Evolutionary conservation across 495 filamentous ascomycete genomes (phyloP), one percentile per base, ranked within the genome.

Genomic region (Oidiodendron maius): DNA sequence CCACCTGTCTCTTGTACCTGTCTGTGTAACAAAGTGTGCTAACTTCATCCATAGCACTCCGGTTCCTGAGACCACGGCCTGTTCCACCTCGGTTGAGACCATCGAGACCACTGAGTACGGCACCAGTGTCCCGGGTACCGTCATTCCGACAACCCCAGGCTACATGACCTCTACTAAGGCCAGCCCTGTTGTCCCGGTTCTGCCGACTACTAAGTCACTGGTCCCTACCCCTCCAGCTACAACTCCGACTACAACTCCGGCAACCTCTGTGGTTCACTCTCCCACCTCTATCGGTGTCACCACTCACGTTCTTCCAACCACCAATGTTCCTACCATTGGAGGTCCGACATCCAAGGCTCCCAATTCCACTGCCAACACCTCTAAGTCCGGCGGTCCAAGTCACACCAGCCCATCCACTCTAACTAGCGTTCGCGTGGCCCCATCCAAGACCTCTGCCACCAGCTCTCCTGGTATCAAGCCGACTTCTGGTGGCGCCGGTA

Each of bases 231-330:
- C 23, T 25, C 4, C 40, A 12, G 26, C 40, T 25, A 20, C 53
- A 26, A 50, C 49, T 46, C 47, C 38, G 21, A 41, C 34, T 42
- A 36, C 50, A 32, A 50, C 57, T 45, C 44, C 48, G 16, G 28
- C 35, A 16, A 55, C 26, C 6, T 57, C 55, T 30, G 26, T 30
- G 26, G 26, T 12, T 30, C 26, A 5, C 5, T 5, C 5, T 44
- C 49, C 50, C 22, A 40, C 54, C 5, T 5, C 5, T 44, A 44
- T 46, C 22, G 43, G 50, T 35, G 39, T 42, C 6, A 26, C 51
- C 17, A 43, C 59, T 37, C 47, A 62, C 50, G 59, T 44, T 58
- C 59, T 56, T 16, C 56, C 63, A 3, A 57, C 61, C 24, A 56
- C 57, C 44, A 52, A 22, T 8, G 21, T n/a, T 25, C 22, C 21